A percentile compares a stretch with the other conserved stretches of the same genome.
phyloP scores from a whole-genome alignment of 176 grass and related monocot genomes.

The sorghum (Sorghum bicolor) region Sorghum_bicolor_NCBIv3 NC_012878.2:5831001-5831500 shows the following conservation, averaged over 20 bases:
- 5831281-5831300: not conserved
- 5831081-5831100: no score
- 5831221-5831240: no score
- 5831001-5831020: no score
- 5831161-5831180: not conserved
- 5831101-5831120: no score
- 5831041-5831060: no score
- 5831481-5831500: not conserved
- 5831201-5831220: no score
- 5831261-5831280: not conserved
- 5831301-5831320: not conserved
- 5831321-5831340: slow-evolving; percentile 48
- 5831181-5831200: not conserved
- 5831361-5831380: slow-evolving; percentile 75
- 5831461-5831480: not conserved
- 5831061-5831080: no score
- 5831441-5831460: no score
- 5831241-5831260: no score
- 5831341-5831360: slow-evolving; percentile 64
- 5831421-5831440: slow-evolving; percentile 57
- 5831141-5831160: no score
- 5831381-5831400: slow-evolving; percentile 62
- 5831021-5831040: no score
- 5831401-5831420: slow-evolving; percentile 61
- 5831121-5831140: no score